Conservation (phyloP, 73 alveolate species). For the Blepharisma japonicum region DNA sequence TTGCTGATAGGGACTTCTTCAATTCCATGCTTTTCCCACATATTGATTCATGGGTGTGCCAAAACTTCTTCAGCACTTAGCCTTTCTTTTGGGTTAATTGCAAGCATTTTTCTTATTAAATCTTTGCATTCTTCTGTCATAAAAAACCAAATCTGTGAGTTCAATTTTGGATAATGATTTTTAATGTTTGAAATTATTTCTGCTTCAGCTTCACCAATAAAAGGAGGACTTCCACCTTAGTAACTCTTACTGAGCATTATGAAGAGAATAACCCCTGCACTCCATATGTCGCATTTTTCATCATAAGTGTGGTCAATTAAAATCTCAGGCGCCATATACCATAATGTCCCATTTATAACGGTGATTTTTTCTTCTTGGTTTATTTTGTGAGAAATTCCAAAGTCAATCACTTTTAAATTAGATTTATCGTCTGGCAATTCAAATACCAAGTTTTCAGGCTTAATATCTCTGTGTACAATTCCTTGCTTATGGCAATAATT, state of each 20-base stretch:
- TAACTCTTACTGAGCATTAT: constrained; percentile 6
- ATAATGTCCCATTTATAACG: background rate
- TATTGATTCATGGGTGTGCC: constrained; percentile 57
- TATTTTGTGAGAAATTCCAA: constrained; percentile 14
- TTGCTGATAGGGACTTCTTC: background rate
- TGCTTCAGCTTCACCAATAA: background rate
- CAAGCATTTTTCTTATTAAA: constrained; percentile 59
- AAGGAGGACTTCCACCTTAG: constrained; percentile 6
- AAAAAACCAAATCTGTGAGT: background rate
- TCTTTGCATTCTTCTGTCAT: constrained; percentile 60
- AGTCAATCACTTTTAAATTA: constrained; percentile 16
- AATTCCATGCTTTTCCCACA: background rate
- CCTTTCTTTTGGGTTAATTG: constrained; percentile 45
- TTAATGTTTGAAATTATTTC: background rate
- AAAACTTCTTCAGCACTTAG: constrained; percentile 65
- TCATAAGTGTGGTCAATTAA: background rate
- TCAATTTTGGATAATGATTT: background rate
- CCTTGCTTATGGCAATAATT: constrained; percentile 25
- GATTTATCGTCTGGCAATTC: constrained; percentile 7
- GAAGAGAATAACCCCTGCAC: constrained; percentile 25
- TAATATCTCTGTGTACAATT: constrained; percentile 16
- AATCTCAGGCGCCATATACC: constrained; percentile 29
- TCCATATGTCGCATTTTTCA: constrained; percentile 8
- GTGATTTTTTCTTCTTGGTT: background rate
- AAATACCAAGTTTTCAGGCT: constrained; percentile 29